Evolutionary conservation across 208 protist species (phyloP), one percentile per base, ranked within the genome.

Genomic region (Trypanosoma theileri): DNA sequence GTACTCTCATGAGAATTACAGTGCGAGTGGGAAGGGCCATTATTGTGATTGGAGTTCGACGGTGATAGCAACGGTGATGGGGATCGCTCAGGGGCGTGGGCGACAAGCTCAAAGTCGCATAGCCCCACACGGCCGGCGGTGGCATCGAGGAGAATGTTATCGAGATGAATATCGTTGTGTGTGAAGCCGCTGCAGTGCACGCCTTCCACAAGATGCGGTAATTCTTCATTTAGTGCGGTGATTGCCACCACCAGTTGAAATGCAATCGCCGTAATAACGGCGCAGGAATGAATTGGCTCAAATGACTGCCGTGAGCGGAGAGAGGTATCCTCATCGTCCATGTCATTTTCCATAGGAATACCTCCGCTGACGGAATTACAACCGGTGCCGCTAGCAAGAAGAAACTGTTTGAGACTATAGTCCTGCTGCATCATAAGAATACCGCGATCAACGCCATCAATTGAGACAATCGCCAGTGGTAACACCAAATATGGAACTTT

Each of bases 61-160:
- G 28, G 28, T 1, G 6, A 35, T 35, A 8, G 28, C 7, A 26
- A 0, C 1, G 35, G 62, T 21, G 31, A 50, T 14, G 24, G 48
- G 59, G 67, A 4, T 55, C 28, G 28, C 45, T 55, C 51, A 22
- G 84, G 64, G 41, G 77, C 61, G 54, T 78, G 79, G 10, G 65
- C 64, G 8, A 95, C 87, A 21, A 95, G 79, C 65, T 95, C 86
- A 81, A 95, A 95, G 74, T 95, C 90, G 68, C 90, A 93, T 21
- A 95, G 69, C 0, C 80, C 85, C 4, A 93, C 77, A 24, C 75
- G 55, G 41, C 86, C 86, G 13, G 26, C 28, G 26, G 66, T 53
- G 45, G 60, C 44, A 24, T 67, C 72, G 24, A 93, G 28, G 31
- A 95, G 79, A 4, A 95, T 71, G 61, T 95, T 95, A 65, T 84